A percentile compares a stretch with the other conserved stretches of the same genome.
phyloP scores from a whole-genome alignment of 208 protist genomes.

The Paratrypanosoma confusum region DNA sequence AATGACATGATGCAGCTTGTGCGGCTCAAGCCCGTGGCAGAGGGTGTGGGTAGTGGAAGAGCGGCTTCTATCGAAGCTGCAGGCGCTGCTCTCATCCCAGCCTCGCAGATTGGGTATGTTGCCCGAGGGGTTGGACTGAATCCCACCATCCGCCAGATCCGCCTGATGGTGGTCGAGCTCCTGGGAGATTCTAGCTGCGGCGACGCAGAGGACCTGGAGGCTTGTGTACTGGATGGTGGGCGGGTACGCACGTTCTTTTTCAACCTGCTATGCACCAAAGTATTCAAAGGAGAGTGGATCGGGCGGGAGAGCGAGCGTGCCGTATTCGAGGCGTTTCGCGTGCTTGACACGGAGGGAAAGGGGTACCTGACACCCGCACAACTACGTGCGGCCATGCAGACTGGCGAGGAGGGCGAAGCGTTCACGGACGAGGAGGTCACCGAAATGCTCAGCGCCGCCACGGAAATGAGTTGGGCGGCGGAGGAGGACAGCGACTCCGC shows the following conservation, averaged over 20 bases:
- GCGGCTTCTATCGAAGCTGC: background rate
- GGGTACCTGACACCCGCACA: slow-evolving; percentile 63
- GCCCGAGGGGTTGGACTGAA: slow-evolving; percentile 81
- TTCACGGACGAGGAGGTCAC: slow-evolving; percentile 71
- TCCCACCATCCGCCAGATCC: slow-evolving; percentile 40
- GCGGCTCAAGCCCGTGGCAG: background rate
- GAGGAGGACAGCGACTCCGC: slow-evolving; percentile 79
- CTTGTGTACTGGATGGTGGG: no score
- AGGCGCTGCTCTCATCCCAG: slow-evolving; percentile 24
- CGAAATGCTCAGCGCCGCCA: slow-evolving; percentile 60
- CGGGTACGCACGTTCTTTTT: slow-evolving; percentile 9
- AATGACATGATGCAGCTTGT: no score
- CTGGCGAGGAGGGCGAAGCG: slow-evolving; percentile 28
- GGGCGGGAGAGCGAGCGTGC: slow-evolving; percentile 38
- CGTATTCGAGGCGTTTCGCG: slow-evolving; percentile 61
- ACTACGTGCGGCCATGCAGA: slow-evolving; percentile 43
- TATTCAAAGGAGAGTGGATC: no score
- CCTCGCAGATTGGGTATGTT: slow-evolving; percentile 61
- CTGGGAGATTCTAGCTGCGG: no score
- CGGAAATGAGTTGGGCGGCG: no score
- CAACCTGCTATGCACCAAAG: no score
- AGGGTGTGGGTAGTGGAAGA: background rate
- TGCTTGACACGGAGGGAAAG: slow-evolving; percentile 39
- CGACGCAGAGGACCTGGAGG: background rate
- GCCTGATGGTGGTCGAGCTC: no score